Conservation (phyloP, 495 filamentous ascomycete species). For the Copromyces sp. region DNA sequence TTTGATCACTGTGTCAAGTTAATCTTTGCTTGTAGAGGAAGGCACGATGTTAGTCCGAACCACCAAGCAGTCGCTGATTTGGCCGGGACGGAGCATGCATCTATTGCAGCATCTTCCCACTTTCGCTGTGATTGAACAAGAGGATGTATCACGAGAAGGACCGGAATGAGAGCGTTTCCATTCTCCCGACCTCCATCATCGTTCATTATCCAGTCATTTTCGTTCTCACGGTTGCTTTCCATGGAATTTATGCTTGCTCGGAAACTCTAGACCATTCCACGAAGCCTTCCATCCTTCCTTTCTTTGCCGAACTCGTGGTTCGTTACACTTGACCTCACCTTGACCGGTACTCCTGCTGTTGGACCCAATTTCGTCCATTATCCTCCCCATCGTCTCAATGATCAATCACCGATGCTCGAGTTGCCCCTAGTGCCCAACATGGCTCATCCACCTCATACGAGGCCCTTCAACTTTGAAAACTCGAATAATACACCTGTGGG, state of each 20-base stretch:
- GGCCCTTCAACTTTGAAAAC: background rate
- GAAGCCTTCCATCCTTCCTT: background rate
- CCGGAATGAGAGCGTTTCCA: background rate
- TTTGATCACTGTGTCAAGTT: background rate
- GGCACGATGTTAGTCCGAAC: background rate
- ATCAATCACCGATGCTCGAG: background rate
- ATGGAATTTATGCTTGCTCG: background rate
- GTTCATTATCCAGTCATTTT: background rate
- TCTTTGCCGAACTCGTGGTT: background rate
- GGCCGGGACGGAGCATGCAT: background rate
- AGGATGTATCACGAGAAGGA: too few species aligned
- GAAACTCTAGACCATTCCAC: background rate
- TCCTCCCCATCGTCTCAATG: background rate
- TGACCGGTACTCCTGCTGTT: background rate
- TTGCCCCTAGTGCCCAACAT: background rate
- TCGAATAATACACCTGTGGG: background rate
- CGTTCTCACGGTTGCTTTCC: background rate
- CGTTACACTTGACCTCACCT: background rate
- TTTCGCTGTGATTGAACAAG: background rate
- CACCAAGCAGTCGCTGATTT: background rate
- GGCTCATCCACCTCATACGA: background rate
- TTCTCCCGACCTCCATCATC: background rate
- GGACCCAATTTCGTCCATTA: background rate
- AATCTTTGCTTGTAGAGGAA: background rate
- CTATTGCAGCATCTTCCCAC: background rate